These are phyloP conservation scores for Irpex sp. DNA, from an alignment of 1,284 basidiomycete genomes.

Conservation along the genomic window DNA sequence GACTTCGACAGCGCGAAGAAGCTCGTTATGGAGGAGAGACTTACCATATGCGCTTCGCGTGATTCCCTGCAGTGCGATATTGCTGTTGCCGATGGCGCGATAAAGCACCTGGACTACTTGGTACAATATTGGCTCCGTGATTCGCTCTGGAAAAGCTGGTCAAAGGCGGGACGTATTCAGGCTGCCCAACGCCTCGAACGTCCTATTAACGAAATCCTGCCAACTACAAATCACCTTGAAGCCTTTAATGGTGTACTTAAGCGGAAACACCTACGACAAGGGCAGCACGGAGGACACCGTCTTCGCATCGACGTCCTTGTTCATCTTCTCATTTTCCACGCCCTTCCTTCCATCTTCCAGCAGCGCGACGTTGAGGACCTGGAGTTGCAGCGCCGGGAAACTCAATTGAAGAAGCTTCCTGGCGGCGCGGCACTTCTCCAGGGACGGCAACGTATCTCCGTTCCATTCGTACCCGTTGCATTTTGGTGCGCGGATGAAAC, in stretches of 20 bases:
- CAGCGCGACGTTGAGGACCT: not conserved
- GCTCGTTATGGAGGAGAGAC: not conserved
- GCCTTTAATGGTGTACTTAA: constrained; percentile 31
- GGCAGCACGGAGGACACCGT: not conserved
- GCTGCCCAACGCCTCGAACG: constrained; percentile 21
- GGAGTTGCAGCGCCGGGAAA: not conserved
- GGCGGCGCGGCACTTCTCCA: not conserved
- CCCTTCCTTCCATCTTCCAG: constrained; percentile 4
- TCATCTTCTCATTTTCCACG: not conserved
- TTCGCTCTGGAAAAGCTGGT: constrained; percentile 29
- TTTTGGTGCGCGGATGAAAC: no score
- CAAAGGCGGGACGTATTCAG: constrained; percentile 18
- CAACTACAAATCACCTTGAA: constrained; percentile 39
- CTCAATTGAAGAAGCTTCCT: not conserved
- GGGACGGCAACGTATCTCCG: not conserved
- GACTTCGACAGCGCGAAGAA: no score
- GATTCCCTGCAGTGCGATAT: not conserved
- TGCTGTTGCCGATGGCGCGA: not conserved
- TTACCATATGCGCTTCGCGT: not conserved
- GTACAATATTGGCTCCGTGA: constrained; percentile 16
- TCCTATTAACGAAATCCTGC: constrained; percentile 27
- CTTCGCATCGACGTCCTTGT: constrained; percentile 5
- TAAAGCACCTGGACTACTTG: constrained; percentile 19
- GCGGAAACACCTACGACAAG: not conserved
- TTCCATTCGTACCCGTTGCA: no score